These are phyloP conservation scores for Lizonia empirigonia DNA, from an alignment of 2,329 filamentous ascomycete genomes.

Conservation along the genomic window DNA sequence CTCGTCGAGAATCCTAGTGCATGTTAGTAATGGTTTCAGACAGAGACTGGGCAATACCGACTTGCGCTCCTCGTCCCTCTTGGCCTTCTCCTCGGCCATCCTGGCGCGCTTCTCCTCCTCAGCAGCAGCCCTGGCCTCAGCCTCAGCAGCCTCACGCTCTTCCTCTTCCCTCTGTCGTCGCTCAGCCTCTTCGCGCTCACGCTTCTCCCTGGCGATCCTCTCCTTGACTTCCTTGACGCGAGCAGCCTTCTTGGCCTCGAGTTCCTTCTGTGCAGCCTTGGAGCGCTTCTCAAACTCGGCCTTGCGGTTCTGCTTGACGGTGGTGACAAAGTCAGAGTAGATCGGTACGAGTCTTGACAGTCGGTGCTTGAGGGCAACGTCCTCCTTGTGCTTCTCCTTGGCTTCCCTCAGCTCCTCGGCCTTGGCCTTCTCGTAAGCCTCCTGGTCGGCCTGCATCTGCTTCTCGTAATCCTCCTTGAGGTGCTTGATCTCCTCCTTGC, in stretches of 20 bases:
- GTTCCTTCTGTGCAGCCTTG: constrained; percentile 87
- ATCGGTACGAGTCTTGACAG: constrained; percentile 80
- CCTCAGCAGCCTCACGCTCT: constrained; percentile 79
- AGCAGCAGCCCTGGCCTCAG: constrained; percentile 78
- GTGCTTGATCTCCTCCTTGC: constrained; percentile 94
- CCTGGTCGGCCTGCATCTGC: constrained; percentile 78
- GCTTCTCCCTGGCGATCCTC: constrained; percentile 78
- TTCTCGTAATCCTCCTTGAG: constrained; percentile 81
- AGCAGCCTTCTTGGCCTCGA: constrained; percentile 86
- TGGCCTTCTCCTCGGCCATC: constrained; percentile 71
- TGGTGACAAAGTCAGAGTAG: constrained; percentile 83
- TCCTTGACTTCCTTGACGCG: constrained; percentile 90
- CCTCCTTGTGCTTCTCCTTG: constrained; percentile 87
- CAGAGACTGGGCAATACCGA: constrained; percentile 46
- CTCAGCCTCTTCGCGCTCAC: constrained; percentile 84
- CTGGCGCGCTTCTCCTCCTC: constrained; percentile 81
- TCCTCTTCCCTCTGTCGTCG: constrained; percentile 79
- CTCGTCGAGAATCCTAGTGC: constrained; percentile 64
- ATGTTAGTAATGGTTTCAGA: not conserved
- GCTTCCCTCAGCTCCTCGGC: constrained; percentile 77
- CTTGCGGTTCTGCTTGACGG: constrained; percentile 83
- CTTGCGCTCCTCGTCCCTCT: constrained; percentile 64
- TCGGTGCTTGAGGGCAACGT: constrained; percentile 91
- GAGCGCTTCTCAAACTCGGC: constrained; percentile 96
- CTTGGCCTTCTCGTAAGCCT: constrained; percentile 80